Percentiles rank a stretch among this genome's conserved stretches.
Evolutionary conservation across 2,329 filamentous ascomycete genomes (phyloP).

Genomic region (Alternaria burnsii): DNA sequence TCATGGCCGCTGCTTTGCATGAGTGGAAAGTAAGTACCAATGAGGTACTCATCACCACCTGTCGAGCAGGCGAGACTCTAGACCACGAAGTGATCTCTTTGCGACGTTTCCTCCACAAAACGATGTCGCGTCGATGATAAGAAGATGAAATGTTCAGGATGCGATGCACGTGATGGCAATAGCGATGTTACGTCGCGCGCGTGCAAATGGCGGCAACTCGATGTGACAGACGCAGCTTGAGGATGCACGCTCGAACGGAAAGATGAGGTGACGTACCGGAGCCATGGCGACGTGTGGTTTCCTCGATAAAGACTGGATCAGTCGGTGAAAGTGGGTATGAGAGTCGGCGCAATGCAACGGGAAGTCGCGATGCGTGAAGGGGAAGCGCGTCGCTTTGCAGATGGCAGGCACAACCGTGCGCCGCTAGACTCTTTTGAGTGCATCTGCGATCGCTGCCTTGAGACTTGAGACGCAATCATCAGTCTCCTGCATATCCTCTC

Average conservation of each 20-base stretch:
- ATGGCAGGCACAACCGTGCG: constrained; percentile 37
- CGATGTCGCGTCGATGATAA: background rate
- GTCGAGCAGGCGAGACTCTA: background rate
- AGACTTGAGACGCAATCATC: background rate
- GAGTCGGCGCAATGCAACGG: constrained; percentile 33
- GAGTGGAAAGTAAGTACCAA: background rate
- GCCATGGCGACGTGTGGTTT: constrained; percentile 37
- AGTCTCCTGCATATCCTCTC: too few relatives aligned
- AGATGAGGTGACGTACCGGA: constrained; percentile 40
- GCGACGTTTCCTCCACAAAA: background rate
- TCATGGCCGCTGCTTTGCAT: background rate
- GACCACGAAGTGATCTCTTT: background rate
- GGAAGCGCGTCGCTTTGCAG: constrained; percentile 43
- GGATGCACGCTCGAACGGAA: constrained; percentile 4
- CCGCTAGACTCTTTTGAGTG: constrained; percentile 18
- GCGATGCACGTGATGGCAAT: constrained; percentile 12
- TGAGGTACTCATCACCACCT: background rate
- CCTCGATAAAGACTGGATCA: constrained; percentile 28
- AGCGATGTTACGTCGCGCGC: constrained; percentile 17
- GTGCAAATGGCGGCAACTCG: background rate
- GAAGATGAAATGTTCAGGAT: constrained; percentile 5
- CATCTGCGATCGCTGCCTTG: background rate
- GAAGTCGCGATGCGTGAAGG: constrained; percentile 45
- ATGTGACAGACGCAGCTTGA: constrained; percentile 4
- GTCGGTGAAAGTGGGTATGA: constrained; percentile 28